These are phyloP conservation scores for Neurospora sp. DNA, from an alignment of 495 filamentous ascomycete genomes.

Conservation along the genomic window DNA sequence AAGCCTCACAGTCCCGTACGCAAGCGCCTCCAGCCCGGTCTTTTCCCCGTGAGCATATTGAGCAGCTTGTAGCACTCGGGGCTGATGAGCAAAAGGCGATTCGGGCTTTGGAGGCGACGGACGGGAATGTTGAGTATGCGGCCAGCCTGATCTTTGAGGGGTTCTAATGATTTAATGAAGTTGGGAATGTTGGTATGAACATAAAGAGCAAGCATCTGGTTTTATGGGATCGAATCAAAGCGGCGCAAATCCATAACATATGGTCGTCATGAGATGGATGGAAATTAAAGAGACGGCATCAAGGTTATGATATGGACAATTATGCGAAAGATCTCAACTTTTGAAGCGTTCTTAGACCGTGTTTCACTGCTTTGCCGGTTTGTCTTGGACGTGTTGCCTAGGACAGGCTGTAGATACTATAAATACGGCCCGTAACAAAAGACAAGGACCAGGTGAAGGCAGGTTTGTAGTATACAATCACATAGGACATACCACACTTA, in stretches of 20 bases:
- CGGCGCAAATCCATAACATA: not conserved
- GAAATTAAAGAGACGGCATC: not conserved
- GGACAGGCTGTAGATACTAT: not conserved
- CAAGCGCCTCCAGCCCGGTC: conserved; percentile 18
- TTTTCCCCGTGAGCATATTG: conserved; percentile 53
- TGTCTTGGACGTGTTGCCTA: not conserved
- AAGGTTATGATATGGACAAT: not conserved
- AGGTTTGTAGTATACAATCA: not conserved
- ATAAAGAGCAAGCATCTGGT: not conserved
- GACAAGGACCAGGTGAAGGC: not conserved
- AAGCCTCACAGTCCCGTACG: not conserved
- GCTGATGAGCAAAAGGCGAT: conserved; percentile 69
- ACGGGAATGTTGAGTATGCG: conserved; percentile 78
- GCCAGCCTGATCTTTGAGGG: conserved; percentile 70
- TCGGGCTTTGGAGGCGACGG: conserved; percentile 68
- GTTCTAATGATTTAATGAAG: conserved; percentile 1
- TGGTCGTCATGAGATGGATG: not conserved
- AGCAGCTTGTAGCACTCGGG: conserved; percentile 68
- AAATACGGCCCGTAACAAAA: not conserved
- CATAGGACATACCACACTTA: not conserved
- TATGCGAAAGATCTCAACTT: not conserved
- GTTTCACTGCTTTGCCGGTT: not conserved
- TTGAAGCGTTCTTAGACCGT: not conserved
- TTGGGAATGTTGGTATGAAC: not conserved
- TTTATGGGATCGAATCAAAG: not conserved